These are phyloP conservation scores for Syncephalastrum racemosum DNA, from an alignment of 371 early-diverging fungal species.

Conservation along the genomic window DNA sequence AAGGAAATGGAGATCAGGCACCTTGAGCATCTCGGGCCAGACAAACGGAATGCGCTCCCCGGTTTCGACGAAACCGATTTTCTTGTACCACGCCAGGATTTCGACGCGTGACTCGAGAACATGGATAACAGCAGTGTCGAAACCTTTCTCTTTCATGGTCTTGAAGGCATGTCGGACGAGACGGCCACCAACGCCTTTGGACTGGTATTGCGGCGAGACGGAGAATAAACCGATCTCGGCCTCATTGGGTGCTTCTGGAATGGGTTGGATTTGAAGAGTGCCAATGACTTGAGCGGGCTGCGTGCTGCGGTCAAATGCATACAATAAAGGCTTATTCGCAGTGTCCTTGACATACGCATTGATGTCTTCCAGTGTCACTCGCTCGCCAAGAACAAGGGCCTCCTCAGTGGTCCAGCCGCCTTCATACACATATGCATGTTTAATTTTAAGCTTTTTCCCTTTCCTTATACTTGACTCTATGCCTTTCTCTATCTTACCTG, in stretches of 20 bases:
- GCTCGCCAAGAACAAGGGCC: constrained; percentile 31
- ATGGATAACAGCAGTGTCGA: constrained; percentile 43
- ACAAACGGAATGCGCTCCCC: constrained; percentile 47
- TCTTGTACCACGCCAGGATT: constrained; percentile 53
- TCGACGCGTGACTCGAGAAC: constrained; percentile 52
- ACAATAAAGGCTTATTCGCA: constrained; percentile 29
- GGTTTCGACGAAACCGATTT: constrained; percentile 52
- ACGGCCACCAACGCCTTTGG: constrained; percentile 53
- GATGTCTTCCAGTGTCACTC: constrained; percentile 31
- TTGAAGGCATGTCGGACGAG: constrained; percentile 39
- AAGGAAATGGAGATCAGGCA: constrained; percentile 29
- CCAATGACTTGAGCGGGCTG: constrained; percentile 21
- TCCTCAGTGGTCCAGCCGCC: constrained; percentile 50
- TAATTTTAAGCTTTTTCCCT: not conserved
- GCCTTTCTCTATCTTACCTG: constrained; percentile 5
- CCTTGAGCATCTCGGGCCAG: constrained; percentile 34
- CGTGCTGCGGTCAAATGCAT: constrained; percentile 23
- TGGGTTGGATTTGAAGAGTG: constrained; percentile 32
- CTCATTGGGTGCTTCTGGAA: constrained; percentile 4
- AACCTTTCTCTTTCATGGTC: constrained; percentile 37
- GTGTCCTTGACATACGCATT: constrained; percentile 13
- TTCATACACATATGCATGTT: not conserved
- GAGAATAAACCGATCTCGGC: constrained; percentile 46
- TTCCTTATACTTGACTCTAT: not conserved
- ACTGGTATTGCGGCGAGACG: constrained; percentile 47